Base-by-base conservation (phyloP, 148 eudicot species). In the Tetragonia tetragonoides region DNA sequence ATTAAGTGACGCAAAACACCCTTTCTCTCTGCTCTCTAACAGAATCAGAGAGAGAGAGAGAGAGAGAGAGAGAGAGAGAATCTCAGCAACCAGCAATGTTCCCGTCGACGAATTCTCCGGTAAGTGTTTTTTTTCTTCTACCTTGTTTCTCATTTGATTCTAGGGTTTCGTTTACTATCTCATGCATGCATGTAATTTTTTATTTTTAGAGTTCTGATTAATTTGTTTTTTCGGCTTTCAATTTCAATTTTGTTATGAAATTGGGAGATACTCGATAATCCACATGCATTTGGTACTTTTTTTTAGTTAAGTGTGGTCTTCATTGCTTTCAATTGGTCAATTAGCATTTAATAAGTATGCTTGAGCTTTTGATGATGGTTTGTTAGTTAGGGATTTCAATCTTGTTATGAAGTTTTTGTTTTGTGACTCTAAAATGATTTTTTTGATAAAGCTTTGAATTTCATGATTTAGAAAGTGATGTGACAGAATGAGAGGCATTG, bases 31-130 rank as follows among this genome's bases (percentile, higher is more conserved):
- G 16, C 11, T 51, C 11, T 14, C 14, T 11, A 51, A 51, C 56
- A 6, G 56, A 57, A 57, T n/a, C 64, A n/a, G 34, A n/a, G 64
- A 60, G 64, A 37, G 38, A 16, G 39, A 12, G 59, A 70, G 10
- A 11, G 37, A 70, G 73, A 47, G 73, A 70, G 59, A 47, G 40
- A 64, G 39, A 46, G 28, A 23, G 69, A 41, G 34, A 2, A 23
- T 3, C 11, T 24, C 18, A 46, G 46, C 47, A 34, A 34, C 6
- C 49, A 17, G 42, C 71, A 12, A 73, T 73, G 82, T 28, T 42
- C n/a, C 73, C 53, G 2, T 28, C 76, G 70, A 42, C 68, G 40
- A 75, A 24, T 21, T 49, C 78, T 34, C 78, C 73, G 82, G 82
- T 38, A 67, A 73, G 70, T 62, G 4, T 51, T 16, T 28, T 53